These are phyloP conservation scores for Lactarius quietus DNA, from an alignment of 768 basidiomycete species.

Conservation along the genomic window DNA sequence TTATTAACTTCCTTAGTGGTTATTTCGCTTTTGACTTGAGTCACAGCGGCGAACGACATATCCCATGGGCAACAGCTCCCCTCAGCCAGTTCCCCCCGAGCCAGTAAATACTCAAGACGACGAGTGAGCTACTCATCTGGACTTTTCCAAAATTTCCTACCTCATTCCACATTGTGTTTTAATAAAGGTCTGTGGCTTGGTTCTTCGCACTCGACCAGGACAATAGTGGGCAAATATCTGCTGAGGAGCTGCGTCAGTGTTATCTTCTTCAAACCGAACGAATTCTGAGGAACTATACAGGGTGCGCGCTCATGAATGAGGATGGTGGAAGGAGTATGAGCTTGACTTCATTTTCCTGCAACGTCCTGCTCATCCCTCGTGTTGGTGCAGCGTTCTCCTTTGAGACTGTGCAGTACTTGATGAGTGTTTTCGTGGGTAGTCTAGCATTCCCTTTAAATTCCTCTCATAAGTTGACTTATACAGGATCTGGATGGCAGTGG, in stretches of 20 bases:
- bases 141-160: not conserved
- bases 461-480: not conserved
- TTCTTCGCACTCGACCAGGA: slow-evolving; percentile 7
- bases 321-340: not conserved
- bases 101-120: not conserved
- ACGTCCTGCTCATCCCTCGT: not conserved
- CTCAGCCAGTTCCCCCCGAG: not conserved
- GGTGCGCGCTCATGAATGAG: slow-evolving; percentile 3
- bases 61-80: not conserved
- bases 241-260: slow-evolving; percentile 7
- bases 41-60: not conserved
- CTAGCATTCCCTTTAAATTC: not conserved
- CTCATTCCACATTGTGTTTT: not conserved
- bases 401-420: slow-evolving; percentile 11
- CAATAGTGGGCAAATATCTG: slow-evolving; percentile 6
- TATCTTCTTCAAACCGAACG: not conserved
- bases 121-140: not conserved
- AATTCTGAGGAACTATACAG: not conserved
- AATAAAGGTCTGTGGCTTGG: not conserved
- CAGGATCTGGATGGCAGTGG: slow-evolving; percentile 12
- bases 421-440: slow-evolving; percentile 8
- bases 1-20: not conserved
- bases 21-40: not conserved
- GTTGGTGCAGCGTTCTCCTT: not conserved
- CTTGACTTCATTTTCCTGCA: not conserved